A percentile compares a stretch with the other conserved stretches of the same genome.
Evolutionary conservation across 257 asterid genomes (phyloP).

Genomic region (Jasminum sambac): DNA sequence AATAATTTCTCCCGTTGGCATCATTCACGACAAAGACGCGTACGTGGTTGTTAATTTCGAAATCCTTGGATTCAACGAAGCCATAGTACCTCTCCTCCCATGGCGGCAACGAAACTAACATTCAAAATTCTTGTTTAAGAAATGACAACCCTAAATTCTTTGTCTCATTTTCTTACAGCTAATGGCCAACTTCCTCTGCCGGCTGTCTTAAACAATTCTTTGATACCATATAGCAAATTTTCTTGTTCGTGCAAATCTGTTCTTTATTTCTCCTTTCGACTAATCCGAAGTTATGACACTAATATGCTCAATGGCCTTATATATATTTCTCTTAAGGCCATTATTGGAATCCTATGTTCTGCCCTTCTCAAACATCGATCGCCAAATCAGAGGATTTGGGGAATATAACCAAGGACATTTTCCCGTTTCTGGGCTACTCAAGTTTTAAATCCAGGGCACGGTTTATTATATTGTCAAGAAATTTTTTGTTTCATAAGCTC

Average conservation of each 20-base stretch:
- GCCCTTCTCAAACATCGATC: conserved; percentile 21
- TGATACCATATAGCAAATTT: neutral
- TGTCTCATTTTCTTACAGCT: conserved; percentile 10
- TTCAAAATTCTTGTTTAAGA: conserved; percentile 8
- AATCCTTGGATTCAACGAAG: neutral
- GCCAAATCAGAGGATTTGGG: conserved; percentile 16
- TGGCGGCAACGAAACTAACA: conserved; percentile 4
- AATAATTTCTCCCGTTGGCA: neutral
- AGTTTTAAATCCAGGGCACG: conserved; percentile 1
- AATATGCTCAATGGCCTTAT: neutral
- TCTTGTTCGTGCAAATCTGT: conserved; percentile 8
- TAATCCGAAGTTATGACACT: conserved; percentile 23
- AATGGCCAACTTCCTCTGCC: conserved; percentile 11
- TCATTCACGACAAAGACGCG: neutral
- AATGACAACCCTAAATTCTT: neutral
- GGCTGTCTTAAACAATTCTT: conserved; percentile 6
- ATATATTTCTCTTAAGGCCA: conserved; percentile 12
- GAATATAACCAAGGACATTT: neutral
- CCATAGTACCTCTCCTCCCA: neutral
- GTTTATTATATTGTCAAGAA: neutral
- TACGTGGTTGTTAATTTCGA: neutral
- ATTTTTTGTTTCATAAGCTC: neutral
- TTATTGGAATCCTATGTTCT: conserved; percentile 25
- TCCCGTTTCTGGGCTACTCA: neutral
- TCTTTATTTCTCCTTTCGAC: conserved; percentile 12